Evolutionary conservation across 441 rosid genomes (phyloP), one percentile per base, ranked within the genome.

Genomic region (Arabidopsis lyrata): DNA sequence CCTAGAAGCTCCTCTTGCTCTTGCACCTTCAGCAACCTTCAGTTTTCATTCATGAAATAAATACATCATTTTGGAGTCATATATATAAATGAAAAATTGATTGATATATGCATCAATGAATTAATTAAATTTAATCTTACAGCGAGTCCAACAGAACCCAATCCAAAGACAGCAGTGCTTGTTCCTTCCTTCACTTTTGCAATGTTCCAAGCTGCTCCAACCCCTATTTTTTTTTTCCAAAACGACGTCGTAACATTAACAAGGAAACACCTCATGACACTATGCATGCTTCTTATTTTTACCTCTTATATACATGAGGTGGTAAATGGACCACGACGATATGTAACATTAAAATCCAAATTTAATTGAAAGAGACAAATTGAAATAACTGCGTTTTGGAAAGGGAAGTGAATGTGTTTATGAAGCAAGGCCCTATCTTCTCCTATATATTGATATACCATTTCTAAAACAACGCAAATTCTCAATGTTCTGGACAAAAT

Each of bases 111-210:
- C 27, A 29, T 22, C 24, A 22, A 22, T 29, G 6, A 4, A 29
- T 29, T 29, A 5, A 5, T 8, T 6, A 50, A 50, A 2, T 10
- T 20, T 10, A 20, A 9, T 55, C 81, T 77, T 68, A 84, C 88
- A 62, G 88, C 81, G 47, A 83, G 85, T 29, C 90, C 90, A 31
- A 81, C 85, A 4, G 88, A 82, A 56, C 90, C 86, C 69, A 86
- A 31, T 42, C 87, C 90, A 68, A 84, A 86, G 15, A 84, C 69
- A 22, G 86, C 90, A 39, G 79, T 81, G 0, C 74, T 63, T 14
- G 80, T 78, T 29, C 85, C 90, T 57, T 66, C 73, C 8, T 72
- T 84, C 36, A 85, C 88, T 14, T 83, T 87, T 50, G 83, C 82
- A 38, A 35, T 57, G 62, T 77, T 77, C 80, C 80, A 47, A 81